Base-by-base conservation (phyloP, 768 basidiomycete genomes). In the Pisolithus marmoratus region DNA sequence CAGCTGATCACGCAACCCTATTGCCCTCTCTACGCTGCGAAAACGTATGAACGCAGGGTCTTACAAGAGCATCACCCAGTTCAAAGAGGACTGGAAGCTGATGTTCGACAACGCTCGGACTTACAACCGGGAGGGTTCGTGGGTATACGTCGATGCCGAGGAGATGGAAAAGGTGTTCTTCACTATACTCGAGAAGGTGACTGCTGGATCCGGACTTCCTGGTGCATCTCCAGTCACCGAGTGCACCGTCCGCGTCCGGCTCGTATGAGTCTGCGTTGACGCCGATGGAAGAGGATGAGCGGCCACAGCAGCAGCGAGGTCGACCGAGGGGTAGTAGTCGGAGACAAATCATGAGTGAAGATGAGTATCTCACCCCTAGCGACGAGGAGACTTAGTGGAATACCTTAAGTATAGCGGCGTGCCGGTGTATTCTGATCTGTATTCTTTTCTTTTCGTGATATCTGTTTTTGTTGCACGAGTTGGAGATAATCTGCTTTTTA, bases 31-130 rank as follows among this genome's bases (percentile, higher is more conserved):
- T 20, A 80, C 84, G 52, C 85, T 98, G 60, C 86, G 87, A 49
- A 94, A 93, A 63, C 85, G 87, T 9, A 74, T 79, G 46, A 81
- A 74, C 47, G 73, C 77, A 50, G 75, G 76, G 42, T 74, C 79
- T 51, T 92, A 93, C 74, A 91, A 90, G 74, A 81, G 70, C 37
- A 81, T 94, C 34, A 71, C 78, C 31, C 74, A 79, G 51, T 93
- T 84, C 72, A 75, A 80, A 52, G 80, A 82, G 43, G 92, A 95
- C 67, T 92, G 87, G 83, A 79, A 79, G 58, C 78, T 93, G 51
- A 94, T 99, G 87, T 97, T 94, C 69, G 79, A 82, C 67, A 98
- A 98, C 61, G 94, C 95, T 5, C 80, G 89, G 60, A 88, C 83
- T 41, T 98, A 92, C 75, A 97, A 97, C 66, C 85, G 88, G 67